Evolutionary conservation across 2,329 filamentous ascomycete species (phyloP), one percentile per base, ranked within the genome.

Genomic region (Colletotrichum paranaense): DNA sequence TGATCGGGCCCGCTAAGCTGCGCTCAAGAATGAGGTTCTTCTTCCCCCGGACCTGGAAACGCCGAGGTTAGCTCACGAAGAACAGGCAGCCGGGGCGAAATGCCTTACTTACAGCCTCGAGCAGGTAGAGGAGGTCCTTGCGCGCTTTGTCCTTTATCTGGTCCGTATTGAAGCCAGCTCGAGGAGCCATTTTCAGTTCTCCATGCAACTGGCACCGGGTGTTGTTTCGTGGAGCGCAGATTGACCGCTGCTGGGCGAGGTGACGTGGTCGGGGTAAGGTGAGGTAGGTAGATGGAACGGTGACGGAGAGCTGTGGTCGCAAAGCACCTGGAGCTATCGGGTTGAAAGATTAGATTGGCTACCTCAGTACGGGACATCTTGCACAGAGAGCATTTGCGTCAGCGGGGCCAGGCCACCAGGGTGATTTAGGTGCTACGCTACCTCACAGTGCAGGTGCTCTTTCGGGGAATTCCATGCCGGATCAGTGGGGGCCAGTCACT

Each of bases 11-110:
- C 77, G 96, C 95, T 78, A 99, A 89, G 78, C 92, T 92, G 83
- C 93, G 94, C 82, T 98, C 96, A 80, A 99, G 93, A 65, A 99
- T 94, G 74, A 99, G 88, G 80, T 98, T 98, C 89, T 99, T 99
- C 90, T 98, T 99, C 78, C 97, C 97, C 81, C 96, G 94, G 76
- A 98, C 95, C 97, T 99, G 80, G 14, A 52, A 58, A 35, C 59
- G 24, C 42, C 42, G 38, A 35, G 35, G 57, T 75, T 52, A 75
- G 62, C 66, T 62, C 53, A 38, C 24, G 46, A 49, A 73, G 58
- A 60, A 30, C 53, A 56, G n/a, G 38, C 24, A 53, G 55, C 26
- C 53, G 59, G 38, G 16, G 58, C 35, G 35, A 52, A 65, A 46
- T 46, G 72, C 67, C 72, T 75, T 68, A 94, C 95, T 91, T 93